Evolutionary conservation across 2,329 filamentous ascomycete genomes (phyloP).

Genomic region (Neophaeococcomyces mojaviensis): DNA sequence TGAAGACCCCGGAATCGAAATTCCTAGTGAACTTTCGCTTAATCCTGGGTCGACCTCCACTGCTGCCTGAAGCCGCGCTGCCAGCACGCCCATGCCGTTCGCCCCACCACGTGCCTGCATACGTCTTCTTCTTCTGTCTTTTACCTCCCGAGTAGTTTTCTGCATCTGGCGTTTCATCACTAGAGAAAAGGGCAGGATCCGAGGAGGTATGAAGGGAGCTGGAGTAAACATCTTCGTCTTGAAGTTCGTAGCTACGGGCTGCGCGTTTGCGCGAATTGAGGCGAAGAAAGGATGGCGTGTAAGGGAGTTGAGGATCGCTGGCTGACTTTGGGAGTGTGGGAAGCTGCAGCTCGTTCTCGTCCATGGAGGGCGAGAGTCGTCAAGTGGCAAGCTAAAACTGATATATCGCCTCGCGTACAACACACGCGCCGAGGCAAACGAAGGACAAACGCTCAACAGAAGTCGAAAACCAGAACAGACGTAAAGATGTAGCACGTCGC

Average conservation of each 20-base stretch:
- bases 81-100: constrained; percentile 9
- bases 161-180: constrained; percentile 38
- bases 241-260: constrained; percentile 22
- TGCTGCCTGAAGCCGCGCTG: constrained; percentile 18
- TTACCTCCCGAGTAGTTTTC: constrained; percentile 31
- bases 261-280: constrained; percentile 28
- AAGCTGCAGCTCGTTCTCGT: constrained; percentile 5
- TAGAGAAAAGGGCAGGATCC: constrained; percentile 41
- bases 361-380: not conserved
- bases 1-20: constrained; percentile 42
- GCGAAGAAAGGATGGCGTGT: constrained; percentile 7
- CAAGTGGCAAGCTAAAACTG: not conserved
- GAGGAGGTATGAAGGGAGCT: constrained; percentile 13
- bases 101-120: constrained; percentile 21
- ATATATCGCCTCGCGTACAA: not conserved
- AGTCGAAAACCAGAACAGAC: not conserved
- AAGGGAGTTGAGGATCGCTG: constrained; percentile 1
- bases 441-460: not conserved
- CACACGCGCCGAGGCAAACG: not conserved
- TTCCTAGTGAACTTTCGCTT: constrained; percentile 38
- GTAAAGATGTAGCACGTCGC: not conserved
- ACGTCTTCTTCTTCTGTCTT: constrained; percentile 20
- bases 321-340: not conserved
- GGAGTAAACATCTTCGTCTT: constrained; percentile 1
- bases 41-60: constrained; percentile 23